A percentile compares a stretch with the other conserved stretches of the same genome.
phyloP scores from a whole-genome alignment of 805 yeast genomes.

The Lipomyces sp. region DNA sequence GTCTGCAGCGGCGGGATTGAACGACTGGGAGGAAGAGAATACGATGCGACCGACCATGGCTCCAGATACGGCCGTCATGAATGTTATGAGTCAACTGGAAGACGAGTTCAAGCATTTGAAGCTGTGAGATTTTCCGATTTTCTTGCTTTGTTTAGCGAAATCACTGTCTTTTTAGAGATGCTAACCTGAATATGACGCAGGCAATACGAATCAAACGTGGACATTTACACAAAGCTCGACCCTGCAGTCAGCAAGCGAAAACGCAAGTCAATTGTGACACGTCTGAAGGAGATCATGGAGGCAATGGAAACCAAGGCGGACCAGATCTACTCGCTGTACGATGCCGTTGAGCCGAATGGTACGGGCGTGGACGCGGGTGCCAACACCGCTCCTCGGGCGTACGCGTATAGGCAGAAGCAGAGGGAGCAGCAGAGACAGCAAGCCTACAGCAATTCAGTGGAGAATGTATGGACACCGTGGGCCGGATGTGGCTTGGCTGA shows the following conservation, averaged over 20 bases:
- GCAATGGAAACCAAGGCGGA: slow-evolving; percentile 28
- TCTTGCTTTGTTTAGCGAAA: neutral
- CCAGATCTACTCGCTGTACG: slow-evolving; percentile 30
- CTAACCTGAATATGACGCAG: neutral
- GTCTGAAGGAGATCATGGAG: slow-evolving; percentile 16
- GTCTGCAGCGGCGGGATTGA: no score
- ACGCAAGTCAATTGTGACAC: slow-evolving; percentile 20
- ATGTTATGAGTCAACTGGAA: slow-evolving; percentile 21
- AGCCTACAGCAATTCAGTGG: neutral
- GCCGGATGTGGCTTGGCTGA: no score
- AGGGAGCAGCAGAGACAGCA: neutral
- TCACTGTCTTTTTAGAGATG: no score
- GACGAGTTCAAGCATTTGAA: slow-evolving; percentile 25
- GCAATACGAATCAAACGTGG: slow-evolving; percentile 18
- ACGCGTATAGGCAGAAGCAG: no score
- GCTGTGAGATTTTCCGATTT: neutral
- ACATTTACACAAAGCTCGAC: slow-evolving; percentile 18
- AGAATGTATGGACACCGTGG: no score
- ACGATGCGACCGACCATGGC: slow-evolving; percentile 28
- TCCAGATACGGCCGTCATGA: slow-evolving; percentile 16
- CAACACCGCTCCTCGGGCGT: no score
- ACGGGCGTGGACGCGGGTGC: neutral
- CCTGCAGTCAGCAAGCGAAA: slow-evolving; percentile 24
- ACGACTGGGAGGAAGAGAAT: slow-evolving; percentile 20
- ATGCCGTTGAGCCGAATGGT: slow-evolving; percentile 18